Evolutionary conservation across 352 stramenopile species (phyloP), one percentile per base, ranked within the genome.

Genomic region (Phytopythium cucurbitacearum): DNA sequence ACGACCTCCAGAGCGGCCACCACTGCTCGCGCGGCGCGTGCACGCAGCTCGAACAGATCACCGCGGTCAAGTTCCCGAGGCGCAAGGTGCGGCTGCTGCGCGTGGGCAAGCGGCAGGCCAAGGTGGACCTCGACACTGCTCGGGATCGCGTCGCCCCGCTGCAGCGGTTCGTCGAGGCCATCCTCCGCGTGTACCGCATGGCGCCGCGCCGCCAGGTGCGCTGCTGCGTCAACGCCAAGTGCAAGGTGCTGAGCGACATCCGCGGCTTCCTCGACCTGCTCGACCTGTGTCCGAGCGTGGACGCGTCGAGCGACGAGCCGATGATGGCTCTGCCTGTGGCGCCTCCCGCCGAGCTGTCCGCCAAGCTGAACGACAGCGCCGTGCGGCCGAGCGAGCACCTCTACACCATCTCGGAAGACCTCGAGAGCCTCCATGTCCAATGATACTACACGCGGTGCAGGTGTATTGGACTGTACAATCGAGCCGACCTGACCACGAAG

Each of bases 351-450:
- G 21, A 28, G 21, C 21, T 28, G 21, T 28, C 21, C 21, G 21
- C 21, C 21, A 28, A 28, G 21, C 21, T 28, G 21, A 28, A 28
- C 21, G 21, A 28, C 21, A 28, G 21, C 21, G 21, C 21, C 21
- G 21, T 28, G 21, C 21, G 21, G 42, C 33, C 42, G 2, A 40
- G 32, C 28, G 67, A 83, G 15, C 64, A 80, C 38, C 69, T 86
- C 46, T 81, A 80, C 59, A 69, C 75, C 40, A 86, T 86, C 63
- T 74, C 60, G 3, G 75, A 85, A 46, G 69, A 81, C 65, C 51
- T 52, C 11, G 73, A 81, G 51, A 48, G 67, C 37, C 37, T 60
- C n/a, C 59, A 65, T 32, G 10, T 68, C 15, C 65, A 64, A 46
- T 36, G 54, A 21, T 67, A 57, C 48, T 57, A 8, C 33, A 51